Evolutionary conservation across 2,329 filamentous ascomycete species (phyloP).

Genomic region (Orbilia oligospora): DNA sequence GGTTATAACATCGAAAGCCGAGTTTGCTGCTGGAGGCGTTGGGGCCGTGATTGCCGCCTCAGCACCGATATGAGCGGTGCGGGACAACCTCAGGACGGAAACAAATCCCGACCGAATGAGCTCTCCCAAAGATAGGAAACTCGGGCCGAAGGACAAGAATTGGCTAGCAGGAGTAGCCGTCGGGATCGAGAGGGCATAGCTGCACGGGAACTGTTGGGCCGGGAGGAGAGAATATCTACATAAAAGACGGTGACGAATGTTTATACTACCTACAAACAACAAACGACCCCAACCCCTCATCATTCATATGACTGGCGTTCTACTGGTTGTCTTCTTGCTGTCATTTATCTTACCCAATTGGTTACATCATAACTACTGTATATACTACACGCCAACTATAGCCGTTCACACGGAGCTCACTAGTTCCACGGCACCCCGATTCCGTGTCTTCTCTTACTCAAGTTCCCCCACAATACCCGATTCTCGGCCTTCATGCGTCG

Average conservation of each 20-base stretch:
- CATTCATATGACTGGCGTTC: constrained; percentile 14
- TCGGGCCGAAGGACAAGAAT: constrained; percentile 2
- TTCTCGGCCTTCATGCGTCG: constrained; percentile 12
- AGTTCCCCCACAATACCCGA: constrained; percentile 29
- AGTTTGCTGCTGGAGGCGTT: constrained; percentile 40
- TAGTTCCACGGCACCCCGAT: background rate
- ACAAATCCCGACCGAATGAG: constrained; percentile 4
- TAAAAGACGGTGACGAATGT: background rate
- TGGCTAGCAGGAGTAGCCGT: background rate
- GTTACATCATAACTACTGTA: constrained; percentile 11
- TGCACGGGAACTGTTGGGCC: constrained; percentile 5
- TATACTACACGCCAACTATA: constrained; percentile 29
- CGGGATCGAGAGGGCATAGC: constrained; percentile 1
- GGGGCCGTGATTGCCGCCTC: constrained; percentile 39
- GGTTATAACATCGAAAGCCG: constrained; percentile 60
- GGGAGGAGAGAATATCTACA: background rate
- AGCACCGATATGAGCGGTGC: constrained; percentile 30
- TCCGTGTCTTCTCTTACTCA: background rate
- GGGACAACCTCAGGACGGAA: background rate
- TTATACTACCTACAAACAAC: background rate
- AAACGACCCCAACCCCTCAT: constrained; percentile 13
- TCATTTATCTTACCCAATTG: constrained; percentile 28
- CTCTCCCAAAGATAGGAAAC: background rate
- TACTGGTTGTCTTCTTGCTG: constrained; percentile 14
- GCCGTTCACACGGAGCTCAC: constrained; percentile 23